phyloP scores from a whole-genome alignment of 129 eudicot genomes.

The Tagetes erecta region DNA sequence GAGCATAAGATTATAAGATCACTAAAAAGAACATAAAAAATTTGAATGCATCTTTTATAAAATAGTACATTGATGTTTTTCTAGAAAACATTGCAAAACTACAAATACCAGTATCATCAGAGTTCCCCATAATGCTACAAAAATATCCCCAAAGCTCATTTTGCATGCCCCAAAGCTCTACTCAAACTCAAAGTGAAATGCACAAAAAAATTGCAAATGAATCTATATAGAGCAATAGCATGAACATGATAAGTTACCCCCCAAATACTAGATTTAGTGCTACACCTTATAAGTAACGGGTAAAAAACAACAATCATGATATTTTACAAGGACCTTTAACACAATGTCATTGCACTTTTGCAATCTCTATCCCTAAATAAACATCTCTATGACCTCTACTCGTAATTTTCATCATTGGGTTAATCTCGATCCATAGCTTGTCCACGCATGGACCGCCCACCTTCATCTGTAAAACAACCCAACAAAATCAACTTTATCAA shows the following conservation, averaged over 20 bases:
- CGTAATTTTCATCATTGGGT: slow-evolving; percentile 3
- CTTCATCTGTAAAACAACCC: slow-evolving; percentile 35
- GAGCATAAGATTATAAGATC: too few species aligned
- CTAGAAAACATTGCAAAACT: too few species aligned
- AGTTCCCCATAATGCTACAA: too few species aligned
- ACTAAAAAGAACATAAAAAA: too few species aligned
- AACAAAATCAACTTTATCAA: slow-evolving; percentile 4
- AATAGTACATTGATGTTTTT: too few species aligned
- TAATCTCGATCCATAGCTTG: slow-evolving; percentile 41
- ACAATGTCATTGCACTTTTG: slow-evolving; percentile 6
- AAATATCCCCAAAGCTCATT: not conserved
- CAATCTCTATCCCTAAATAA: slow-evolving; percentile 24
- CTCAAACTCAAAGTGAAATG: not conserved
- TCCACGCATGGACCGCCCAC: slow-evolving; percentile 38
- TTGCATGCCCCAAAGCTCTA: not conserved
- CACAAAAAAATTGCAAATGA: slow-evolving; percentile 7
- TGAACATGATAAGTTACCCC: slow-evolving; percentile 26
- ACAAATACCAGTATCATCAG: too few species aligned
- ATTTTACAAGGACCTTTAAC: slow-evolving; percentile 28
- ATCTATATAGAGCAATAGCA: slow-evolving; percentile 18
- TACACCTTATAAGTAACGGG: slow-evolving; percentile 14
- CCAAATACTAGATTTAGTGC: slow-evolving; percentile 11
- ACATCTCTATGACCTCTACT: slow-evolving; percentile 15
- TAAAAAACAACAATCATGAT: slow-evolving; percentile 12
- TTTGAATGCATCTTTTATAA: too few species aligned